Conservation (phyloP, 2,329 filamentous ascomycete genomes). For the Arthrobotrys iridis region DNA sequence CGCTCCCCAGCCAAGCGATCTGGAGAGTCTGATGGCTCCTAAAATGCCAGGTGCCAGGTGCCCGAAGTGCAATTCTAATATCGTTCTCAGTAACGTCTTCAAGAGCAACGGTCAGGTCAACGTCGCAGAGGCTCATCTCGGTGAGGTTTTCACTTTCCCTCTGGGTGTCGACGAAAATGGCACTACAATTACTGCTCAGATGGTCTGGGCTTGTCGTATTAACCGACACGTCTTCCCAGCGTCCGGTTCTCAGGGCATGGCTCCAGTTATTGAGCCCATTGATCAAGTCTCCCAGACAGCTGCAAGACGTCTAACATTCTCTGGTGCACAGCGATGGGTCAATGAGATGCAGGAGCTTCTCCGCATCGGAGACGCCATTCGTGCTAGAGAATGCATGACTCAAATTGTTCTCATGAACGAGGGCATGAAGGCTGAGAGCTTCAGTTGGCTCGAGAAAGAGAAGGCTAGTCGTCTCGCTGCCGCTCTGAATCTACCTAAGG, state of each 20-base stretch:
- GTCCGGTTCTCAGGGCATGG: background rate
- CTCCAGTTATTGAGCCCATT: background rate
- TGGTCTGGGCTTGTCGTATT: conserved; percentile 50
- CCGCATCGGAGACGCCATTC: background rate
- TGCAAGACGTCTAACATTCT: conserved; percentile 17
- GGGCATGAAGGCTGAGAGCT: conserved; percentile 39
- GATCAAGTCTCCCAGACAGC: background rate
- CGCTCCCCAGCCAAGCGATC: conserved; percentile 30
- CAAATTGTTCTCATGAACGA: conserved; percentile 46
- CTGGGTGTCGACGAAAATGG: conserved; percentile 6
- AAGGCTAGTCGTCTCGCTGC: background rate
- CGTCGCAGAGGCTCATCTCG: conserved; percentile 8
- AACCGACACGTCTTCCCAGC: conserved; percentile 33
- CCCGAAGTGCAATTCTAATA: conserved; percentile 33
- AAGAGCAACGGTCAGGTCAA: conserved; percentile 15
- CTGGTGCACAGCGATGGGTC: conserved; percentile 36
- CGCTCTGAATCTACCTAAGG: background rate
- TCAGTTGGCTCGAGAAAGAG: conserved; percentile 33
- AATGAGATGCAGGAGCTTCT: conserved; percentile 19
- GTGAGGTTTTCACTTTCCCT: background rate
- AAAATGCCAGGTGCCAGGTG: conserved; percentile 20
- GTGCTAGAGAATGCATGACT: conserved; percentile 29
- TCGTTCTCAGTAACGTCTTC: conserved; percentile 17
- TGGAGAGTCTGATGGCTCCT: background rate
- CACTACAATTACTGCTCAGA: background rate